Conservation (phyloP, 2,329 filamentous ascomycete species). For the Claviceps pusilla region DNA sequence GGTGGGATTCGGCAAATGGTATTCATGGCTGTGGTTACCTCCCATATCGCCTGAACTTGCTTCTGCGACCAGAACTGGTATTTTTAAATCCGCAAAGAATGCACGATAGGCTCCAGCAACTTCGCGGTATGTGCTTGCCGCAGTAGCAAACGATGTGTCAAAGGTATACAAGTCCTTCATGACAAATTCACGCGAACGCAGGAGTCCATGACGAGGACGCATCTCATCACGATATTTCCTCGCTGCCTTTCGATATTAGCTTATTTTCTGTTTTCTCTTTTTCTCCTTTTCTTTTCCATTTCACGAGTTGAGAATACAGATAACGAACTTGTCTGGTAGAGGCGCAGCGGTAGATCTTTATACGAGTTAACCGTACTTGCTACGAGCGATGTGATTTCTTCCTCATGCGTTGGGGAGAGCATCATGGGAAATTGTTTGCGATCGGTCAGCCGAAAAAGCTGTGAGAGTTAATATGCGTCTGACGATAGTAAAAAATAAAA, state of each 20-base stretch:
- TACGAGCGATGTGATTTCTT: conserved; percentile 81
- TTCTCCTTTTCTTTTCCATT: background rate
- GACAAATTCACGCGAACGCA: conserved; percentile 78
- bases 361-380: conserved; percentile 62
- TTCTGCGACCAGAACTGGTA: conserved; percentile 72
- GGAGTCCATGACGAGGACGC: conserved; percentile 71
- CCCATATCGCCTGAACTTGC: conserved; percentile 96
- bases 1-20: conserved; percentile 63
- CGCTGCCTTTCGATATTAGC: conserved; percentile 28
- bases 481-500: background rate
- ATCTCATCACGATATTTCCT: conserved; percentile 91
- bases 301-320: background rate
- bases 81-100: conserved; percentile 67
- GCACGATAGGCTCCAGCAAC: conserved; percentile 60
- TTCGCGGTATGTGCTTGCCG: conserved; percentile 62
- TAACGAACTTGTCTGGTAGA: conserved; percentile 73
- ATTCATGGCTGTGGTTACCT: conserved; percentile 84
- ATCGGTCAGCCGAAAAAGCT: conserved; percentile 71
- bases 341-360: conserved; percentile 66
- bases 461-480: conserved; percentile 12
- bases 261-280: too few species aligned
- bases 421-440: conserved; percentile 61
- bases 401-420: conserved; percentile 85
- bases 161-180: conserved; percentile 99
- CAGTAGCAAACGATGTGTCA: conserved; percentile 51